Base-by-base conservation (phyloP, 1,139 yeast genomes). In the Geotrichum phurueaensis region DNA sequence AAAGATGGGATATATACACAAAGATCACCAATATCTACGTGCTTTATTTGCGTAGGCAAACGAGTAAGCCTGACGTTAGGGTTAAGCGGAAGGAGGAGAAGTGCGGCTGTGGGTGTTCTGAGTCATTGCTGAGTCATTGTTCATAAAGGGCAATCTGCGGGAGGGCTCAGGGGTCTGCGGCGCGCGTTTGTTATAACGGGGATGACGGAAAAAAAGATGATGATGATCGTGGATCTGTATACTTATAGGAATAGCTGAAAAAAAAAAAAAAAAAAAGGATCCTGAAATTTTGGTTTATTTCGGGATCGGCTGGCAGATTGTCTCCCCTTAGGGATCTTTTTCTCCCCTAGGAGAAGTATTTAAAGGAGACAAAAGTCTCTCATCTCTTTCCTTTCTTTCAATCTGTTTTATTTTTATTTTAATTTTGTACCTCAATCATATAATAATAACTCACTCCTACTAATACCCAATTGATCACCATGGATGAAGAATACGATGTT, bases 401-500 rank as follows among this genome's bases (percentile, higher is more conserved):
- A 39, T n/a, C 22, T 39, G 22, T 39, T 18, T n/a, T 39, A n/a
- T n/a, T 39, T 15, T n/a, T n/a, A 39, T 18, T 13, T 36, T 13
- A 5, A 36, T n/a, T 9, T 36, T 1, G n/a, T n/a, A n/a, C n/a
- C n/a, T n/a, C n/a, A n/a, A n/a, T 36, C 5, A 15, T 5, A 39
- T 27, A 27, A 27, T 27, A 4, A 27, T 27, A 27, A 27, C 5
- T 27, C 31, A 13, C 47, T 10, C 47, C 47, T 39, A 39, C 18
- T n/a, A 39, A 18, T 39, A 39, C 20, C 9, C 22, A 39, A 39
- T 39, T 5, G 50, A 20, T 51, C 50, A 62, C 59, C 55, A 90
- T 95, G 97, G 98, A 94, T 77, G 97, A 92, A 78, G 85, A 89
- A 69, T 94, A 92, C 84, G 99, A 94, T 78, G 94, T 89, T 64